Conservation (phyloP, 768 basidiomycete genomes). For the Lepiota brunneoincarnata region DNA sequence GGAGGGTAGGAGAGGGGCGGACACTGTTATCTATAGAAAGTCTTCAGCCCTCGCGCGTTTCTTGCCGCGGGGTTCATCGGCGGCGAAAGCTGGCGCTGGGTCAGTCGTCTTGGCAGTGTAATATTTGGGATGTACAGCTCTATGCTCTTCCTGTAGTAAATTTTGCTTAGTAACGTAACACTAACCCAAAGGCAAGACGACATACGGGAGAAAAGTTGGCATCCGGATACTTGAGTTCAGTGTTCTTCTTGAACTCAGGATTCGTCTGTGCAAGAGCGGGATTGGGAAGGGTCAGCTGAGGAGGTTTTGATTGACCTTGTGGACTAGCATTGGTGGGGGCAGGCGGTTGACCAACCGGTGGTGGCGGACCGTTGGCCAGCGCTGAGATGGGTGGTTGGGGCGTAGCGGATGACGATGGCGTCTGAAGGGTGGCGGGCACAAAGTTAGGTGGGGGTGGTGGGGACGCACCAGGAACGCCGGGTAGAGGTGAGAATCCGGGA, state of each 20-base stretch:
- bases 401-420: not conserved
- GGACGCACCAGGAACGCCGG: slow-evolving; percentile 15
- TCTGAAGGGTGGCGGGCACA: slow-evolving; percentile 14
- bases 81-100: slow-evolving; percentile 16
- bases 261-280: slow-evolving; percentile 61
- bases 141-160: slow-evolving; percentile 65
- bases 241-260: slow-evolving; percentile 73
- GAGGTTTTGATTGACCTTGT: slow-evolving; percentile 21
- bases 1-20: not conserved
- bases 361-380: not conserved
- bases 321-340: not conserved
- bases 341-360: not conserved
- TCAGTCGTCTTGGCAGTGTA: slow-evolving; percentile 46
- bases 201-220: slow-evolving; percentile 78
- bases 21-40: slow-evolving; percentile 47
- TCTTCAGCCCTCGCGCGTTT: slow-evolving; percentile 88
- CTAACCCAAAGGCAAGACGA: slow-evolving; percentile 16
- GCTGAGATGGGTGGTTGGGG: not conserved
- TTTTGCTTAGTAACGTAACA: not conserved
- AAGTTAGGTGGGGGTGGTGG: slow-evolving; percentile 19
- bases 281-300: slow-evolving; percentile 49
- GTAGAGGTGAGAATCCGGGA: slow-evolving; percentile 14
- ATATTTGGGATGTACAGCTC: slow-evolving; percentile 64
- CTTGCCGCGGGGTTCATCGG: slow-evolving; percentile 73
- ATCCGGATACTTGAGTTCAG: slow-evolving; percentile 70